phyloP scores from a whole-genome alignment of 352 stramenopile species.

The Blastocystis sp. region DNA sequence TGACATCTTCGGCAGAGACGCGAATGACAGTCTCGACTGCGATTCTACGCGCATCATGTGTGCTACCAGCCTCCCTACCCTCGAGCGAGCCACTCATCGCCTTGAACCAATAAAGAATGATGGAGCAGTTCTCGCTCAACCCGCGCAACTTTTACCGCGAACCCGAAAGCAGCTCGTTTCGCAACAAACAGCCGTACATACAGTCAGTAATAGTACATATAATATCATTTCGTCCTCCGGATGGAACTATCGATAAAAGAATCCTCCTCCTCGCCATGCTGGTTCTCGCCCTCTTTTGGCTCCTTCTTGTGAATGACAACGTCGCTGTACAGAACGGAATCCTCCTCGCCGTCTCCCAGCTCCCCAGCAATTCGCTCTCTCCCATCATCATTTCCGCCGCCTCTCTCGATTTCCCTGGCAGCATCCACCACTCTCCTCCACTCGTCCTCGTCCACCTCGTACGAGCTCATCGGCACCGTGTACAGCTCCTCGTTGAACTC shows the following conservation, averaged over 20 bases:
- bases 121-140: not conserved
- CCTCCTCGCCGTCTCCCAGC: not conserved
- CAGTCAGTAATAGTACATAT: not conserved
- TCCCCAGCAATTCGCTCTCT: not conserved
- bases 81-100: not conserved
- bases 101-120: not conserved
- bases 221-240: conserved; percentile 16
- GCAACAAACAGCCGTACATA: conserved; percentile 35
- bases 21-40: not conserved
- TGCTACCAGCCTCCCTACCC: not conserved
- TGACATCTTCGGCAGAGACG: not conserved
- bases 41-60: not conserved
- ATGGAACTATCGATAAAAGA: conserved; percentile 47
- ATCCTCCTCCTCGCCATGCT: not conserved
- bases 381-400: not conserved
- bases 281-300: conserved; percentile 24
- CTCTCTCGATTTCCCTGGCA: conserved; percentile 21
- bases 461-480: conserved; percentile 48
- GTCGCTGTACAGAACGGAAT: conserved; percentile 46
- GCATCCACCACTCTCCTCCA: conserved; percentile 33
- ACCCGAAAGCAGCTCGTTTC: not conserved
- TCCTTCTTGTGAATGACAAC: not conserved
- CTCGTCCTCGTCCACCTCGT: conserved; percentile 32
- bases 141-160: conserved; percentile 8
- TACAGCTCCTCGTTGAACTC: conserved; percentile 66